Percentiles rank a stretch among this genome's conserved stretches.
Conservation (phyloP, 2,329 filamentous ascomycete species). For the Calonectria crousiana region DNA sequence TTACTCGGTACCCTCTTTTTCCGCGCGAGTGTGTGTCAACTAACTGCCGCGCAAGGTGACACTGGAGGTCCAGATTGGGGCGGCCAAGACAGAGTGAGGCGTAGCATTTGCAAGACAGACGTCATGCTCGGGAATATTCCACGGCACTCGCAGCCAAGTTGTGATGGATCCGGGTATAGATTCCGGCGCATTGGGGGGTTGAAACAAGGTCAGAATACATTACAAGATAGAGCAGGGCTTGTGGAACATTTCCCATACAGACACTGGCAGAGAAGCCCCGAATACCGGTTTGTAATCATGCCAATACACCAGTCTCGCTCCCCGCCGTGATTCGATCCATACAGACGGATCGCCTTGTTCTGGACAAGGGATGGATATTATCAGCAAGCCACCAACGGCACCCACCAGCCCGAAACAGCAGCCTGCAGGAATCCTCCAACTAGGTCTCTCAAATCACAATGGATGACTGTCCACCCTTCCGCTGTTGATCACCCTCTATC, state of each 20-base stretch:
- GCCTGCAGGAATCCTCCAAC: conserved; percentile 14
- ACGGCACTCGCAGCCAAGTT: background rate
- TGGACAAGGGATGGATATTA: conserved; percentile 17
- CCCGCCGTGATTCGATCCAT: background rate
- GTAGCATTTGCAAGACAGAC: conserved; percentile 5
- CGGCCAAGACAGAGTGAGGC: conserved; percentile 11
- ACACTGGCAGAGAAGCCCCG: background rate
- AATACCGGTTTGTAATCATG: conserved; percentile 7
- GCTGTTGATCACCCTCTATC: background rate
- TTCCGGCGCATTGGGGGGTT: conserved; percentile 1
- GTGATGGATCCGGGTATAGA: conserved; percentile 2
- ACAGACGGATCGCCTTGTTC: background rate
- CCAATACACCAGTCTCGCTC: conserved; percentile 2
- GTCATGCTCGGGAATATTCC: background rate
- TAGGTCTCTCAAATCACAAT: conserved; percentile 16
- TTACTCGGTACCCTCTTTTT: background rate
- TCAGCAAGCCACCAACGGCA: conserved; percentile 22
- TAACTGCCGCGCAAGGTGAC: conserved; percentile 21
- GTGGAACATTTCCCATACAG: background rate
- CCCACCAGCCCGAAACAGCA: conserved; percentile 19
- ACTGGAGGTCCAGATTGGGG: conserved; percentile 23
- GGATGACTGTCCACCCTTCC: background rate
- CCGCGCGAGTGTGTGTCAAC: background rate
- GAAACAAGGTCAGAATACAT: background rate
- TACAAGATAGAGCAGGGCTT: background rate